A percentile compares a stretch with the other conserved stretches of the same genome.
These are phyloP conservation scores for Kodamaea fungicola DNA, from an alignment of 1,139 yeast species.

Conservation along the genomic window DNA sequence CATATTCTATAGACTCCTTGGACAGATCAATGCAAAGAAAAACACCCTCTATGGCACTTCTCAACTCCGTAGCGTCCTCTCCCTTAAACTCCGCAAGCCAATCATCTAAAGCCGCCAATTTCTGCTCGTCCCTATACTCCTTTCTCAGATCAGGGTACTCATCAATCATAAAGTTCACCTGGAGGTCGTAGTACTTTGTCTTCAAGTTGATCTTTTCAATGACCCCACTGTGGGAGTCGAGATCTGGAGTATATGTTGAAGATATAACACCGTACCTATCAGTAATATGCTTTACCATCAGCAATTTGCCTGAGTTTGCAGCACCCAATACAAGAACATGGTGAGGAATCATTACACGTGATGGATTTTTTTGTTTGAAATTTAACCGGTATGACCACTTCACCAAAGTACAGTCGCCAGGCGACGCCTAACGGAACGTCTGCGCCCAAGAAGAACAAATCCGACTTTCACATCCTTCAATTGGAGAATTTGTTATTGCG, in stretches of 20 bases:
- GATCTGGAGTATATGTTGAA: conserved; percentile 8
- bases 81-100: conserved; percentile 33
- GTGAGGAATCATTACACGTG: conserved; percentile 18
- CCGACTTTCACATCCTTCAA: conserved; percentile 28
- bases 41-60: conserved; percentile 38
- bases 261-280: conserved; percentile 8
- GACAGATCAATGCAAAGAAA: conserved; percentile 31
- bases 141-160: conserved; percentile 30
- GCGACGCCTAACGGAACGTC: background rate
- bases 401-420: background rate
- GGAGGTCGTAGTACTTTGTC: conserved; percentile 32
- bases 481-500: conserved; percentile 40
- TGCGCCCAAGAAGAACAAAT: conserved; percentile 1
- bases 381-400: too few species aligned
- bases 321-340: conserved; percentile 39
- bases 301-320: conserved; percentile 35
- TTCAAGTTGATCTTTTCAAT: conserved; percentile 25
- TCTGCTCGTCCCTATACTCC: conserved; percentile 4
- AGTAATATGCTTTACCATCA: conserved; percentile 23
- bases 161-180: conserved; percentile 35
- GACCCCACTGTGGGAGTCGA: conserved; percentile 34
- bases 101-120: conserved; percentile 15
- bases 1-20: conserved; percentile 11
- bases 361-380: background rate
- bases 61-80: conserved; percentile 32